These are phyloP conservation scores for Solanum chmielewskii DNA, from an alignment of 257 asterid species.

Conservation along the genomic window DNA sequence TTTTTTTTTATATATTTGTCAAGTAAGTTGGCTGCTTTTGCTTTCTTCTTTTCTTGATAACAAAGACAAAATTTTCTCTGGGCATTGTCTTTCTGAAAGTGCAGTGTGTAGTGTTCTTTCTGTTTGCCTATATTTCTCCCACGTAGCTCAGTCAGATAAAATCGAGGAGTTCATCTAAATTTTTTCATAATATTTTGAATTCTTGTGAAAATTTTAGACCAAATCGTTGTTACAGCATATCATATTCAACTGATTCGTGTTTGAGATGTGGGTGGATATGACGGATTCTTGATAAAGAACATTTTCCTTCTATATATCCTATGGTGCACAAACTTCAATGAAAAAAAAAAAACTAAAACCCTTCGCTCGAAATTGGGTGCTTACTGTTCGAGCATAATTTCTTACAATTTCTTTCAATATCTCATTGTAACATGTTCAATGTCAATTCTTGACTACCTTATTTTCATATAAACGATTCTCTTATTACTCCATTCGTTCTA, in stretches of 20 bases:
- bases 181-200: too few relatives aligned
- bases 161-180: accelerated
- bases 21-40: neutral
- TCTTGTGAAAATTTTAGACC: too few relatives aligned
- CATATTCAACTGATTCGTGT: too few relatives aligned
- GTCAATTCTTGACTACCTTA: too few relatives aligned
- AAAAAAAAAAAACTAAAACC: accelerated
- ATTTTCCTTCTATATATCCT: too few relatives aligned
- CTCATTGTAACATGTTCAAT: too few relatives aligned
- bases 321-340: too few relatives aligned
- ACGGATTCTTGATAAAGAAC: too few relatives aligned
- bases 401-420: too few relatives aligned
- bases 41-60: neutral
- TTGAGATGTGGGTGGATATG: too few relatives aligned
- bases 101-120: neutral
- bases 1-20: neutral
- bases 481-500: too few relatives aligned
- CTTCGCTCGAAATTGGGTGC: accelerated
- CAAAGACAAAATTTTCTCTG: neutral
- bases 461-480: neutral
- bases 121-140: neutral
- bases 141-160: accelerated
- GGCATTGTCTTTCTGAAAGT: neutral
- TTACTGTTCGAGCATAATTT: accelerated
- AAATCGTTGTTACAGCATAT: neutral